Conservation (phyloP, 495 filamentous ascomycete species). For the Aspergillus asperescens region DNA sequence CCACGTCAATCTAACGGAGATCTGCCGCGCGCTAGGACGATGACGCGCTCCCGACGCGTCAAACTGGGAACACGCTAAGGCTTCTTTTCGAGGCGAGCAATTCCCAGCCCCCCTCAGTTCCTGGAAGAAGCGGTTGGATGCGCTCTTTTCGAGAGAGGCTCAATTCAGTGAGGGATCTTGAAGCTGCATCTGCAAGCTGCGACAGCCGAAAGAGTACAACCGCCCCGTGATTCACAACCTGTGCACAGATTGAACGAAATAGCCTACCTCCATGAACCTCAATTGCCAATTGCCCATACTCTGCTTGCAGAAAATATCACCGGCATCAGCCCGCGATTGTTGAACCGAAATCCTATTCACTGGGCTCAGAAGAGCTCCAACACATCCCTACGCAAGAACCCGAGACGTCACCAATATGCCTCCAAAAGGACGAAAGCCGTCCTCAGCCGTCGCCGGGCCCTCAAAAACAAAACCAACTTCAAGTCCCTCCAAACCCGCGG, state of each 20-base stretch:
- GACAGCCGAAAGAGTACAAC: neutral
- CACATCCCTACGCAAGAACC: neutral
- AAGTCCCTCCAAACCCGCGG: conserved; percentile 16
- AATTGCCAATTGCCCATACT: neutral
- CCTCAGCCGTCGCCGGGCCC: conserved; percentile 14
- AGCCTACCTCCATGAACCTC: neutral
- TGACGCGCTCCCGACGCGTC: conserved; percentile 19
- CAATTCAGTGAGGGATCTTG: neutral
- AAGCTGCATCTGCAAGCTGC: neutral
- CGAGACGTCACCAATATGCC: conserved; percentile 19
- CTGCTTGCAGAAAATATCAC: neutral
- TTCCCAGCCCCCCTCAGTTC: neutral
- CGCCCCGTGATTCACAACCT: neutral
- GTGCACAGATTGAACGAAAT: neutral
- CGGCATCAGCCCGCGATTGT: neutral
- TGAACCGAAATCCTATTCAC: neutral
- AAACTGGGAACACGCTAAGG: neutral
- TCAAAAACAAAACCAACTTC: conserved; percentile 9
- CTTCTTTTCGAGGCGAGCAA: neutral
- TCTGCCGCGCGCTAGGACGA: neutral
- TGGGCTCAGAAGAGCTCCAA: neutral
- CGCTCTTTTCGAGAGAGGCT: neutral
- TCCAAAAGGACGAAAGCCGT: conserved; percentile 23
- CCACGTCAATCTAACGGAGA: neutral
- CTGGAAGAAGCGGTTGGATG: neutral